A percentile compares a stretch with the other conserved stretches of the same genome.
phyloP scores from a whole-genome alignment of 1,139 yeast species.

The Kazachstania sp. region DNA sequence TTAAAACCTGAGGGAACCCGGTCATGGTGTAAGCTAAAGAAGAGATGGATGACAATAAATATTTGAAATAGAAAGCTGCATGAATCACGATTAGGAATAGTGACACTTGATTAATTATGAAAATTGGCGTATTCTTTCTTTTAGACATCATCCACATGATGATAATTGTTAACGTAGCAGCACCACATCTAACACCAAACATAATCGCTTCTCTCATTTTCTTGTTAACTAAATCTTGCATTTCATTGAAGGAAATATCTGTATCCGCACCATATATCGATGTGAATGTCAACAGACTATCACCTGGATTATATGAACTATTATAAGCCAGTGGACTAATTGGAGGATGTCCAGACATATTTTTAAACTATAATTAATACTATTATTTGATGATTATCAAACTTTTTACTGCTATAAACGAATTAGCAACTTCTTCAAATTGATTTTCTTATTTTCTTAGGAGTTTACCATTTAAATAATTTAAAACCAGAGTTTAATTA shows the following conservation, averaged over 20 bases:
- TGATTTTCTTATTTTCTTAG: too few relatives aligned
- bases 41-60: slow-evolving; percentile 45
- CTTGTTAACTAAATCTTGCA: slow-evolving; percentile 31
- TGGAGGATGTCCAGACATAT: slow-evolving; percentile 7
- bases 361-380: not conserved
- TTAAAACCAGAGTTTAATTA: too few relatives aligned
- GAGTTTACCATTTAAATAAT: too few relatives aligned
- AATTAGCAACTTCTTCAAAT: too few relatives aligned
- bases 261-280: slow-evolving; percentile 28
- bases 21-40: slow-evolving; percentile 46
- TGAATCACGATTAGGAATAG: slow-evolving; percentile 49
- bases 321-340: slow-evolving; percentile 13
- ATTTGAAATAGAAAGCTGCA: slow-evolving; percentile 48
- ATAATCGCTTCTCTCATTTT: slow-evolving; percentile 33
- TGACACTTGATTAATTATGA: slow-evolving; percentile 55
- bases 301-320: slow-evolving; percentile 22
- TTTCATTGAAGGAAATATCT: slow-evolving; percentile 31
- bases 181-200: slow-evolving; percentile 38
- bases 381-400: not conserved
- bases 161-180: slow-evolving; percentile 35
- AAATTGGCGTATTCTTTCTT: slow-evolving; percentile 55
- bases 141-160: slow-evolving; percentile 38
- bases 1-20: slow-evolving; percentile 35
- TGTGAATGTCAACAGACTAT: slow-evolving; percentile 21
- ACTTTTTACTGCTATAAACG: not conserved